phyloP scores from a whole-genome alignment of 129 eudicot species.

The Mikania micrantha region DNA sequence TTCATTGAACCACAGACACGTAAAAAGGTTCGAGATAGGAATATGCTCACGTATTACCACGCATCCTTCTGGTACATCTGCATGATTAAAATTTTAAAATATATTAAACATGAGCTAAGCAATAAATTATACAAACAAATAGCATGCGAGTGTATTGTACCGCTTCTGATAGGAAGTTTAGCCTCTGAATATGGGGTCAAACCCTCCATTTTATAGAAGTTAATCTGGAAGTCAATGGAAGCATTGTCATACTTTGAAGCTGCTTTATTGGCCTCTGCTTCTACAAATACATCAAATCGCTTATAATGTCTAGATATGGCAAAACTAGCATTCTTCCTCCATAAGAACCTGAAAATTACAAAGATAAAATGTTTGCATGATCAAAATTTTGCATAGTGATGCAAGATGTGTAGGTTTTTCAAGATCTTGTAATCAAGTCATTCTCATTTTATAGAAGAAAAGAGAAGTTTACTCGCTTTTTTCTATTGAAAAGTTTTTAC shows the following conservation, averaged over 20 bases:
- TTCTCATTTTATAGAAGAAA: neutral
- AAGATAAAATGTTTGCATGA: neutral
- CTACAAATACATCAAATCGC: slow-evolving; percentile 84
- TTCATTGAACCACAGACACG: slow-evolving; percentile 98
- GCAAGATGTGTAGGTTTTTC: neutral
- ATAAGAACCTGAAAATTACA: slow-evolving; percentile 55
- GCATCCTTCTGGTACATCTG: slow-evolving; percentile 99
- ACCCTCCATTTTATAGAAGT: slow-evolving; percentile 78
- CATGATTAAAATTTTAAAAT: neutral
- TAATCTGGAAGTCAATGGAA: slow-evolving; percentile 79
- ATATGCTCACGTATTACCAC: slow-evolving; percentile 83
- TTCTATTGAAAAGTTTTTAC: no score
- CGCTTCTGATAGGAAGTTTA: slow-evolving; percentile 86
- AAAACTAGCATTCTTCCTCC: slow-evolving; percentile 93
- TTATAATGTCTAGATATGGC: slow-evolving; percentile 92
- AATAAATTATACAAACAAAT: neutral
- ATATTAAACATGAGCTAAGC: slow-evolving; percentile 5
- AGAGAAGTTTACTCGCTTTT: no score
- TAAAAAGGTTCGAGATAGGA: slow-evolving; percentile 82
- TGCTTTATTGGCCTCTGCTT: slow-evolving; percentile 93
- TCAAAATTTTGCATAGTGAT: neutral
- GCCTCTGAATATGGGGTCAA: slow-evolving; percentile 72
- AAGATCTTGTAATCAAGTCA: neutral
- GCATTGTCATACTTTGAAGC: slow-evolving; percentile 78
- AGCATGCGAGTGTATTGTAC: slow-evolving; percentile 27